A percentile compares a stretch with the other conserved stretches of the same genome.
phyloP scores from a whole-genome alignment of 495 filamentous ascomycete genomes.

The Hyaloscypha finlandica region DNA sequence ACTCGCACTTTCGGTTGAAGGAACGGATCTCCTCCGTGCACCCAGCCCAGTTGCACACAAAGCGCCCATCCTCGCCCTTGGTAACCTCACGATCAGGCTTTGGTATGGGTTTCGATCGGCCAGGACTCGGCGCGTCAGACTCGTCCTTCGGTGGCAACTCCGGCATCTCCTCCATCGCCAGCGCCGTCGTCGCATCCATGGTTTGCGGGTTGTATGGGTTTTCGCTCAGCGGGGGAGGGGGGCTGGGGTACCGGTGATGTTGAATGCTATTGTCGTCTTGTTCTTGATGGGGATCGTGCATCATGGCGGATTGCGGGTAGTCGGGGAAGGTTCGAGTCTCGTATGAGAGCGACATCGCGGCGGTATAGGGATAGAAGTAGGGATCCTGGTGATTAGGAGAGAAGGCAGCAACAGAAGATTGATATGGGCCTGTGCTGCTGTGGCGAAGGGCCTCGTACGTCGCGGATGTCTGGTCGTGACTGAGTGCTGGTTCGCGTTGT shows the following conservation, averaged over 20 bases:
- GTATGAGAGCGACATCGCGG: conserved; percentile 31
- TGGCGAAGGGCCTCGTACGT: conserved; percentile 24
- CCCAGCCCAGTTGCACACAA: conserved; percentile 61
- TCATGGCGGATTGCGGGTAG: conserved; percentile 24
- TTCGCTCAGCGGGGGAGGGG: conserved; percentile 25
- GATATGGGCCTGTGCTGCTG: conserved; percentile 7
- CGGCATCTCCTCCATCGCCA: conserved; percentile 20
- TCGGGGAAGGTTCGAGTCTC: conserved; percentile 18
- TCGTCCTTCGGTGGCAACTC: conserved; percentile 26
- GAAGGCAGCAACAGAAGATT: conserved; percentile 6
- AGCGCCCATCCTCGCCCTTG: conserved; percentile 67
- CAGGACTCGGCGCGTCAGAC: conserved; percentile 25
- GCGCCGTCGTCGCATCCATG: conserved; percentile 12
- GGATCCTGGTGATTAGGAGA: conserved; percentile 8
- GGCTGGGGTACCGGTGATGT: conserved; percentile 31
- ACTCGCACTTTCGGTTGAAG: conserved; percentile 82
- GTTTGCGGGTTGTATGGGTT: conserved; percentile 28
- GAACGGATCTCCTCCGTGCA: conserved; percentile 28
- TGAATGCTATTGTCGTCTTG: conserved; percentile 28
- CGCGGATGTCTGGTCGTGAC: neutral
- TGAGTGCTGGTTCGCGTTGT: neutral
- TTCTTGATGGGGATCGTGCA: conserved; percentile 32
- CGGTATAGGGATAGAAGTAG: conserved; percentile 7
- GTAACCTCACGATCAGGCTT: conserved; percentile 50
- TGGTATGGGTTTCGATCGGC: conserved; percentile 47